These are phyloP conservation scores for Kwoniella sp. DNA, from an alignment of 768 basidiomycete genomes.

Conservation along the genomic window DNA sequence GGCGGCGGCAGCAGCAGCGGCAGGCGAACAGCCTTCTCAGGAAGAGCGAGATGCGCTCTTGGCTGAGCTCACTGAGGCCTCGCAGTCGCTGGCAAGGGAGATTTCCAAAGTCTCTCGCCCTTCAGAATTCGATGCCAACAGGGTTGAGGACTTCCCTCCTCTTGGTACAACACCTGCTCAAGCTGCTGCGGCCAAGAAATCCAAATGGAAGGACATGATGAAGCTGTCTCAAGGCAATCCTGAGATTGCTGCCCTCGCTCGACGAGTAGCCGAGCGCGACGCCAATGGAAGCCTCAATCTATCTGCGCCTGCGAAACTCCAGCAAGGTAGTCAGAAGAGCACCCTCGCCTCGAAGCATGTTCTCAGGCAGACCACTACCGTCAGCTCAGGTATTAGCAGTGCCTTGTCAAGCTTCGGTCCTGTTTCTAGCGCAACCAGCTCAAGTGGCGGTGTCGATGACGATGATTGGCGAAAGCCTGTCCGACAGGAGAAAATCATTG, in stretches of 20 bases:
- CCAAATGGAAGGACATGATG: conserved; percentile 82
- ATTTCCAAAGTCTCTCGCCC: conserved; percentile 57
- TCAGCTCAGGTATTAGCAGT: conserved; percentile 20
- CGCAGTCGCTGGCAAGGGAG: conserved; percentile 80
- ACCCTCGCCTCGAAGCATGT: conserved; percentile 59
- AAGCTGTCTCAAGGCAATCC: conserved; percentile 56
- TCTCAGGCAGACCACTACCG: conserved; percentile 28
- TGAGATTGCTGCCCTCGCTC: conserved; percentile 51
- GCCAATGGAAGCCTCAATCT: conserved; percentile 57
- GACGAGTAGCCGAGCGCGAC: conserved; percentile 50
- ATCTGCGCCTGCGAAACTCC: conserved; percentile 74
- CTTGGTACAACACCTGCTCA: conserved; percentile 48
- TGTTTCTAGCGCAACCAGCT: conserved; percentile 34
- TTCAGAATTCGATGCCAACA: conserved; percentile 28
- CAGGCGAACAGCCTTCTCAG: conserved; percentile 60
- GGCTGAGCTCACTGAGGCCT: conserved; percentile 73
- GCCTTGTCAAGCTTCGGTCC: conserved; percentile 34
- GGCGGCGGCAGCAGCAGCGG: conserved; percentile 45
- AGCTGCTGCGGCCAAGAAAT: conserved; percentile 68
- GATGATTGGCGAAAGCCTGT: conserved; percentile 40
- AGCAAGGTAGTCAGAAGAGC: conserved; percentile 73
- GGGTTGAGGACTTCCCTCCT: conserved; percentile 58
- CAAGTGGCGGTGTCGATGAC: conserved; percentile 33
- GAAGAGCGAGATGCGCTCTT: conserved; percentile 56
- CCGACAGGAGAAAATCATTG: neutral